These are phyloP conservation scores for Geotrichum australiense DNA, from an alignment of 1,139 yeast genomes.

Conservation along the genomic window DNA sequence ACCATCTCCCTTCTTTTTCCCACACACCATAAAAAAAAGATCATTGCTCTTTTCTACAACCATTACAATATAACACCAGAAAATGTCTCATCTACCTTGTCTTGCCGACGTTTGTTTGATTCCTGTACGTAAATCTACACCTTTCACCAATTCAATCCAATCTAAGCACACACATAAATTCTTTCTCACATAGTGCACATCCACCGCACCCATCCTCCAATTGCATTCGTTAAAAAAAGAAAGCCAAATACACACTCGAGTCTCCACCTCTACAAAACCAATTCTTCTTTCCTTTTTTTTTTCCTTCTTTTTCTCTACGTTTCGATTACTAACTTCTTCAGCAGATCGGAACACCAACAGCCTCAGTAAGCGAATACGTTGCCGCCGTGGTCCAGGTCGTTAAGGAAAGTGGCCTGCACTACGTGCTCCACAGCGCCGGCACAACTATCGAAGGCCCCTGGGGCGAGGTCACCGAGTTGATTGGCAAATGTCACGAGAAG, in stretches of 20 bases:
- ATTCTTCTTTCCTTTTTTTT: background rate
- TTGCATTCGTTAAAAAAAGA: no score
- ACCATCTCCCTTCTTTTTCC: no score
- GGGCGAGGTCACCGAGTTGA: slow-evolving; percentile 72
- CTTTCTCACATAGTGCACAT: no score
- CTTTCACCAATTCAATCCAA: no score
- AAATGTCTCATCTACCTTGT: slow-evolving; percentile 52
- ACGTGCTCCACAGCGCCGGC: slow-evolving; percentile 81
- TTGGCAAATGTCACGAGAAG: slow-evolving; percentile 70
- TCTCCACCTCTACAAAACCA: background rate
- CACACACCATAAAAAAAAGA: no score
- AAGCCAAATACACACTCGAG: background rate
- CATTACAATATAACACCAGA: slow-evolving; percentile 8
- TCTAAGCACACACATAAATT: no score
- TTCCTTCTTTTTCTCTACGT: background rate
- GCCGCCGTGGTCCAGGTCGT: slow-evolving; percentile 60
- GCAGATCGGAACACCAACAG: slow-evolving; percentile 66
- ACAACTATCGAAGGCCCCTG: slow-evolving; percentile 92
- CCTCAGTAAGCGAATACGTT: slow-evolving; percentile 76
- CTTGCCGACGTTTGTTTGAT: slow-evolving; percentile 77
- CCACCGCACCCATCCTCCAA: no score
- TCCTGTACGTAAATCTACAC: slow-evolving; percentile 46
- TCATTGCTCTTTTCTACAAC: no score
- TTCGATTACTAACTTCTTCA: slow-evolving; percentile 7
- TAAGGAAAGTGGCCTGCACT: slow-evolving; percentile 52